phyloP scores from a whole-genome alignment of 2,329 filamentous ascomycete genomes.

The Magnaporthiopsis incrustans region DNA sequence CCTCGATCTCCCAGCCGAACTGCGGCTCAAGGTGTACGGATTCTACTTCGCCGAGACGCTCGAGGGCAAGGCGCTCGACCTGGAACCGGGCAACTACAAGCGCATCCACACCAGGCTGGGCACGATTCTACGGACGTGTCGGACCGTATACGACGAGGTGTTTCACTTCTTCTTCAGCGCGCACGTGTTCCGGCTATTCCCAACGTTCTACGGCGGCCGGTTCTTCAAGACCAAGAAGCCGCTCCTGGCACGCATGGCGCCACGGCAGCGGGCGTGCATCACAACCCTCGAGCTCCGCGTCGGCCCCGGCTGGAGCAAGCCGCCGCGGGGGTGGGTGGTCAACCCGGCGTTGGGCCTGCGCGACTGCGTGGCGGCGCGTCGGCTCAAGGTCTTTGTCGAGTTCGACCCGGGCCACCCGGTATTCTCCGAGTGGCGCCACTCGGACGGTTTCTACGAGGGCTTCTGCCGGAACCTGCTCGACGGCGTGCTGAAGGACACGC shows the following conservation, averaged over 20 bases:
- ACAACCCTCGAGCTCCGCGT: conserved; percentile 61
- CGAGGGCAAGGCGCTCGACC: conserved; percentile 47
- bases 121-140: conserved; percentile 52
- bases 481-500: conserved; percentile 48
- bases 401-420: conserved; percentile 60
- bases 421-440: conserved; percentile 60
- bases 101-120: conserved; percentile 48
- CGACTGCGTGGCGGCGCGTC: conserved; percentile 51
- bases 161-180: conserved; percentile 58
- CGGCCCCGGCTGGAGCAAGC: conserved; percentile 64
- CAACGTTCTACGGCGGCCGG: conserved; percentile 47
- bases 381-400: conserved; percentile 61
- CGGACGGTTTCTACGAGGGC: conserved; percentile 60
- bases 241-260: conserved; percentile 57
- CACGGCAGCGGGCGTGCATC: conserved; percentile 50
- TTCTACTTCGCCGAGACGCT: conserved; percentile 46
- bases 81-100: conserved; percentile 59
- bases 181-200: conserved; percentile 58
- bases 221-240: conserved; percentile 70
- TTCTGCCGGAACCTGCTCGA: conserved; percentile 54
- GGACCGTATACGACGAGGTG: conserved; percentile 54
- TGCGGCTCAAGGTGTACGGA: conserved; percentile 62
- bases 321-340: conserved; percentile 63
- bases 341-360: conserved; percentile 54
- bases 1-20: conserved; percentile 58